phyloP scores from a whole-genome alignment of 75 land plant genomes.

The Cunninghamia lanceolata region DNA sequence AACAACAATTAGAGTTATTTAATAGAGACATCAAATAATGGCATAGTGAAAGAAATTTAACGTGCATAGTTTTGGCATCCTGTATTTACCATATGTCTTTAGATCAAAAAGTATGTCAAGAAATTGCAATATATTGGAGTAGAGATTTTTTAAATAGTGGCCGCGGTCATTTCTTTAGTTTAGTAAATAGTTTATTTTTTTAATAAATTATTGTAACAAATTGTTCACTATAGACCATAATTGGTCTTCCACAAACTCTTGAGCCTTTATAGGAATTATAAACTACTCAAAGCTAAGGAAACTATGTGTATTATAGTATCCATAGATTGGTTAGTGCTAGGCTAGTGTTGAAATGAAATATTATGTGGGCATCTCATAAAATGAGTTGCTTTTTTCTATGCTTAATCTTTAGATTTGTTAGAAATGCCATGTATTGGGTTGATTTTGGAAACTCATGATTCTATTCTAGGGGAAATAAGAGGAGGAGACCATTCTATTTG shows the following conservation, averaged over 20 bases:
- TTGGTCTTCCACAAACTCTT: not conserved
- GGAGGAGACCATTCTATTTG: not conserved
- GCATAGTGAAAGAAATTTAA: not conserved
- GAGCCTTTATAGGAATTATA: conserved; percentile 3
- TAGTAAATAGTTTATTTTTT: conserved; percentile 7
- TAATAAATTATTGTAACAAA: not conserved
- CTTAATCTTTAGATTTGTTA: not conserved
- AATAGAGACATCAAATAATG: not conserved
- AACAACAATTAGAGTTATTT: not conserved
- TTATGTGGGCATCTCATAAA: not conserved
- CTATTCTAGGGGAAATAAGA: not conserved
- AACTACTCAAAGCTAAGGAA: not conserved
- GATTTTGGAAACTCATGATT: not conserved
- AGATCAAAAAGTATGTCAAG: conserved; percentile 59
- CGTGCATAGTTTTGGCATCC: conserved; percentile 14
- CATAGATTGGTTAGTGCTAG: not conserved
- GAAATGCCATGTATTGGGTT: not conserved
- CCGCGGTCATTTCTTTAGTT: not conserved
- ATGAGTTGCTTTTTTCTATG: not conserved
- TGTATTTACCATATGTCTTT: conserved; percentile 42
- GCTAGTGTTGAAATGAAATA: not conserved
- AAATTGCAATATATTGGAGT: not conserved
- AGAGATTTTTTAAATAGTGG: not conserved
- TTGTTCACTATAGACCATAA: not conserved
- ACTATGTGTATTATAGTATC: not conserved